Evolutionary conservation across 2,329 filamentous ascomycete species (phyloP).

Genomic region (Clonostachys rhizophaga): DNA sequence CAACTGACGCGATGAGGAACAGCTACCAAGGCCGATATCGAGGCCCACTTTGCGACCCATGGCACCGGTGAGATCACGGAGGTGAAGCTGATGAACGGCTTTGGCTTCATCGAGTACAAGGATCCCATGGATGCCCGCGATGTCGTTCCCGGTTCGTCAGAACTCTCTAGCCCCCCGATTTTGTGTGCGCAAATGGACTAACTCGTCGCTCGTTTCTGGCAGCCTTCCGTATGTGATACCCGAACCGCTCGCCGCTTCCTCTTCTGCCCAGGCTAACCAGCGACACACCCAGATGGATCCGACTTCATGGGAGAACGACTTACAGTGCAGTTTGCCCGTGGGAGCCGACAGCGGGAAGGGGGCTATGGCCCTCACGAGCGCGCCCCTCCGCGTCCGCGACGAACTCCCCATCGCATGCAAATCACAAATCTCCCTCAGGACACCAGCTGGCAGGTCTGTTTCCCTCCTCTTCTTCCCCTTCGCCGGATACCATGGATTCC

Average conservation of each 20-base stretch:
- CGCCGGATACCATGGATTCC: slow-evolving; percentile 34
- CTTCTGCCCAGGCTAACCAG: slow-evolving; percentile 12
- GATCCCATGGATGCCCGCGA: slow-evolving; percentile 97
- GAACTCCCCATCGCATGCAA: slow-evolving; percentile 94
- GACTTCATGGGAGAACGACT: slow-evolving; percentile 97
- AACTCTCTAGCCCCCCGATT: background rate
- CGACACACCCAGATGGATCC: slow-evolving; percentile 68
- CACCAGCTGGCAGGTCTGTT: slow-evolving; percentile 99
- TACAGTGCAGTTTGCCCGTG: slow-evolving; percentile 96
- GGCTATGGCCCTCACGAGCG: slow-evolving; percentile 51
- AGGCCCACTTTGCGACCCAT: slow-evolving; percentile 92
- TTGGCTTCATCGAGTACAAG: slow-evolving; percentile 99
- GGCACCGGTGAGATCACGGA: slow-evolving; percentile 97
- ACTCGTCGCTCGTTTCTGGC: slow-evolving; percentile 5
- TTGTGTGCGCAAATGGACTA: background rate
- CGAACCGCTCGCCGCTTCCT: background rate
- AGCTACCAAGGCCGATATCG: slow-evolving; percentile 97
- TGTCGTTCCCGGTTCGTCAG: slow-evolving; percentile 84
- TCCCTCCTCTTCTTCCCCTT: slow-evolving; percentile 54
- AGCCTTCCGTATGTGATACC: slow-evolving; percentile 57
- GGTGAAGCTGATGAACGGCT: slow-evolving; percentile 99
- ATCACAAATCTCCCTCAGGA: slow-evolving; percentile 95
- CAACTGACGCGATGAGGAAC: slow-evolving; percentile 42
- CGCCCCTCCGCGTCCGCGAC: slow-evolving; percentile 70
- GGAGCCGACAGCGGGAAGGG: slow-evolving; percentile 52